Evolutionary conservation across 371 early-diverging fungal genomes (phyloP).

Genomic region (Blakeslea trispora): DNA sequence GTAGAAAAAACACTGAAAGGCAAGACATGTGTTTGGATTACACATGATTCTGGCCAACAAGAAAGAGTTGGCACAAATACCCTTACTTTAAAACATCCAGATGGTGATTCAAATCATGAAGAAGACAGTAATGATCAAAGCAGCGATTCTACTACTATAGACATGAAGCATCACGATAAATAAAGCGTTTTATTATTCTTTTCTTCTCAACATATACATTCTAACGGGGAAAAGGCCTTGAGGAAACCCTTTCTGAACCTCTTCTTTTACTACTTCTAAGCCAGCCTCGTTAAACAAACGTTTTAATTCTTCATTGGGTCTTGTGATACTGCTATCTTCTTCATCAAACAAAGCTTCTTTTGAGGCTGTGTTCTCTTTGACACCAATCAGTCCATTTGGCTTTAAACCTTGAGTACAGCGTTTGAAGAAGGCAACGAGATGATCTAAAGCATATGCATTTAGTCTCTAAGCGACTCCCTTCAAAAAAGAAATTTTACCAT

Average conservation of each 20-base stretch:
- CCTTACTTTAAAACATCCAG: conserved; percentile 15
- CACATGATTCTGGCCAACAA: conserved; percentile 79
- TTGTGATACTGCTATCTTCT: conserved; percentile 88
- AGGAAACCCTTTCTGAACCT: conserved; percentile 82
- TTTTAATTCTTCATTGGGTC: conserved; percentile 71
- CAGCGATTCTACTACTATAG: conserved; percentile 14
- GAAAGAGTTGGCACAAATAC: conserved; percentile 61
- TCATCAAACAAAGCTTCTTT: conserved; percentile 72
- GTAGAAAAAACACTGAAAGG: conserved; percentile 74
- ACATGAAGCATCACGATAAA: conserved; percentile 8
- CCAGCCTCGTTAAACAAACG: conserved; percentile 73
- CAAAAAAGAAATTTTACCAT: conserved; percentile 45
- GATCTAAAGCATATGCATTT: too few species aligned
- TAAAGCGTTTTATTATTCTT: background rate
- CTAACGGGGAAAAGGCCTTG: conserved; percentile 78
- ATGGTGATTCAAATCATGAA: background rate
- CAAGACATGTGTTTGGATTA: conserved; percentile 78
- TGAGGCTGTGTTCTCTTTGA: conserved; percentile 88
- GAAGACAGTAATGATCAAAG: background rate
- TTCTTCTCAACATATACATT: conserved; percentile 63
- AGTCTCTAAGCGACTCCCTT: background rate
- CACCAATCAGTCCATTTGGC: conserved; percentile 77
- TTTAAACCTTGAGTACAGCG: conserved; percentile 77
- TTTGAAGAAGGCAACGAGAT: conserved; percentile 81
- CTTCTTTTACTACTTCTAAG: conserved; percentile 68